Percentiles rank a stretch among this genome's conserved stretches.
These are phyloP conservation scores for Phytophthora citricola DNA, from an alignment of 352 stramenopile genomes.

Conservation along the genomic window DNA sequence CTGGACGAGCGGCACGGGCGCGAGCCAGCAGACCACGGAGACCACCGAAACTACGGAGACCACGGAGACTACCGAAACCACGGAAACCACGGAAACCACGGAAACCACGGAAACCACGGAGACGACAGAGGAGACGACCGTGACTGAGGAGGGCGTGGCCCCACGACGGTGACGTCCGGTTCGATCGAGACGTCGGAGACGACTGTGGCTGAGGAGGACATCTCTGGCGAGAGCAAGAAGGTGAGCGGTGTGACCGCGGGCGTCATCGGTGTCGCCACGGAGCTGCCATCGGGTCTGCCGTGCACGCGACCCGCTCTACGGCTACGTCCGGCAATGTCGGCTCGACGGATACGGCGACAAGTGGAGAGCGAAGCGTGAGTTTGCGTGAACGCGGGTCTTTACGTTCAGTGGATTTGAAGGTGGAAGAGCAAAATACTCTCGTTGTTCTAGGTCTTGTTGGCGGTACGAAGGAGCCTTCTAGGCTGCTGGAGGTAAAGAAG, in stretches of 20 bases:
- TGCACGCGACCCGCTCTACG: constrained; percentile 11
- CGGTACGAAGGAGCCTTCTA: background rate
- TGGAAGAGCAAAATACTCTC: constrained; percentile 2
- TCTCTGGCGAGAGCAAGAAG: constrained; percentile 1
- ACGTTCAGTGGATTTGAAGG: background rate
- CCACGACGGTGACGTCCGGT: too few relatives aligned
- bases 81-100: background rate
- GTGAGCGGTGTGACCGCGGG: constrained; percentile 1
- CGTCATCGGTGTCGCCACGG: background rate
- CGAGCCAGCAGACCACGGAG: background rate
- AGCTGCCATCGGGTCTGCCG: constrained; percentile 11
- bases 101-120: background rate
- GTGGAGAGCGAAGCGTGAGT: background rate
- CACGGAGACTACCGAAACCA: background rate
- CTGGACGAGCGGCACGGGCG: background rate
- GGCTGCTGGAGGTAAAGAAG: constrained; percentile 19
- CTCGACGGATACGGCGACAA: constrained; percentile 4
- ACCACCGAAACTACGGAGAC: background rate
- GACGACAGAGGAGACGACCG: background rate
- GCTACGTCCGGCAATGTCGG: background rate
- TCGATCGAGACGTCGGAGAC: background rate
- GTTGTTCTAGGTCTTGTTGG: constrained; percentile 13
- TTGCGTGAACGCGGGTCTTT: too few relatives aligned
- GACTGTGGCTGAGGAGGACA: background rate
- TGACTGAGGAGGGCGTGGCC: background rate